phyloP scores from a whole-genome alignment of 441 rosid species.

The Brassica hybrid region DNA sequence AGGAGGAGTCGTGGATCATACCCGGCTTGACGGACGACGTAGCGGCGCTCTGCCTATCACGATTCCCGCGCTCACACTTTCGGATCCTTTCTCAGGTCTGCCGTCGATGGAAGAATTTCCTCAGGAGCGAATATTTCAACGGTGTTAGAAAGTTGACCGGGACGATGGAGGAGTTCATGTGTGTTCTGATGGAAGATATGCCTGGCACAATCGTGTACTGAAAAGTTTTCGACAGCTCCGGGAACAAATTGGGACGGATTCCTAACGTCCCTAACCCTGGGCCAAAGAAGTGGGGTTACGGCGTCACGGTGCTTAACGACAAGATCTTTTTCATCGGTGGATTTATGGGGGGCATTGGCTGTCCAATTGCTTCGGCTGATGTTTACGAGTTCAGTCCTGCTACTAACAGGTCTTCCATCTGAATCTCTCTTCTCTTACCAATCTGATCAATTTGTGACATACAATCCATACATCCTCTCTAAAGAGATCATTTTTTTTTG shows the following conservation, averaged over 20 bases:
- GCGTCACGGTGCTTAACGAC: slow-evolving; percentile 56
- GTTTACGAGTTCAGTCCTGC: slow-evolving; percentile 81
- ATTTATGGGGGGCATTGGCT: slow-evolving; percentile 28
- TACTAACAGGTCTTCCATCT: slow-evolving; percentile 66
- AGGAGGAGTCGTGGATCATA: slow-evolving; percentile 43
- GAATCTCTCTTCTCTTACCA: neutral
- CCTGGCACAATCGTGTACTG: slow-evolving; percentile 51
- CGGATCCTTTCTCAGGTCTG: slow-evolving; percentile 75
- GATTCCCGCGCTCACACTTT: slow-evolving; percentile 70
- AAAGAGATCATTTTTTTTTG: no score
- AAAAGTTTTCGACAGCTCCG: slow-evolving; percentile 78
- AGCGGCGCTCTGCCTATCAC: slow-evolving; percentile 59
- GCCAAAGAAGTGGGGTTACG: slow-evolving; percentile 67
- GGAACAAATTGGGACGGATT: slow-evolving; percentile 59
- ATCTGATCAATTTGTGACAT: neutral
- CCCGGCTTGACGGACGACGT: slow-evolving; percentile 63
- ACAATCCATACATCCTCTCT: no score
- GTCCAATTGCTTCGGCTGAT: slow-evolving; percentile 61
- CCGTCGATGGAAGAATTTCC: slow-evolving; percentile 80
- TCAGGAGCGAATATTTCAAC: slow-evolving; percentile 70
- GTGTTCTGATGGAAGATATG: slow-evolving; percentile 56
- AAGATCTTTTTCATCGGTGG: slow-evolving; percentile 92
- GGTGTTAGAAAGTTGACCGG: slow-evolving; percentile 66
- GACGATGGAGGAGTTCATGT: slow-evolving; percentile 80
- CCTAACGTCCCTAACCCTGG: slow-evolving; percentile 73